Base-by-base conservation (phyloP, 805 yeast species). In the Wickerhamomyces canadensis region DNA sequence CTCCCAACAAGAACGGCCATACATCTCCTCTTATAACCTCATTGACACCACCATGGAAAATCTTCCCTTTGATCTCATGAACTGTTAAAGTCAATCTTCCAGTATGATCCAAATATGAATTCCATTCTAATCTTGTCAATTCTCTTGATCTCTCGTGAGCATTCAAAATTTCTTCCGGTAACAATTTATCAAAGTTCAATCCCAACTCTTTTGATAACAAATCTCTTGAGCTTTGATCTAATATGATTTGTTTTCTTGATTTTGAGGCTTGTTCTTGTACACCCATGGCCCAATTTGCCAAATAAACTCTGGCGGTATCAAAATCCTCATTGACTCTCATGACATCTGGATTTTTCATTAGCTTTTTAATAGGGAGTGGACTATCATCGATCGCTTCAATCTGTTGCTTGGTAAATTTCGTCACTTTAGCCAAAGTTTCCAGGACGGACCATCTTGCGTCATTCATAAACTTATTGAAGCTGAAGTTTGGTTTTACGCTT, bases 261-360 rank as follows among this genome's bases (percentile, higher is more conserved):
- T 58, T 73, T 47, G 78, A 88, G 2, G 96, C 93, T 57, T 91
- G 95, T 50, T 88, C 89, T 49, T 91, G 93, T 9, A 93, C 93
- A 21, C 86, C 86, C 49, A 86, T 72, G 0, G 98, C 97, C 98
- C 98, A 93, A 63, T 88, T 89, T 5, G 98, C 98, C 41, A 91
- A 67, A 57, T 87, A 91, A 4, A 88, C 83, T 37, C 89, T 74
- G 0, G 98, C 98, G 35, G 91, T 79, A 54, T 89, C 98, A 55
- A 89, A 93, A 44, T 91, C 98, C 45, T 86, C 84, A 41, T 93
- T 85, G 19, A 91, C 75, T 38, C 72, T 76, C 49, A 71, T 73
- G 11, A 91, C 95, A 50, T 86, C 95, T 0, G 96, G 93, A 45
- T 80, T 79, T 38, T 67, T 72, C 30, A 91, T 65, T 43, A 84